A percentile compares a stretch with the other conserved stretches of the same genome.
phyloP scores from a whole-genome alignment of 371 early-diverging fungal species.

The Mucor plumbeus region DNA sequence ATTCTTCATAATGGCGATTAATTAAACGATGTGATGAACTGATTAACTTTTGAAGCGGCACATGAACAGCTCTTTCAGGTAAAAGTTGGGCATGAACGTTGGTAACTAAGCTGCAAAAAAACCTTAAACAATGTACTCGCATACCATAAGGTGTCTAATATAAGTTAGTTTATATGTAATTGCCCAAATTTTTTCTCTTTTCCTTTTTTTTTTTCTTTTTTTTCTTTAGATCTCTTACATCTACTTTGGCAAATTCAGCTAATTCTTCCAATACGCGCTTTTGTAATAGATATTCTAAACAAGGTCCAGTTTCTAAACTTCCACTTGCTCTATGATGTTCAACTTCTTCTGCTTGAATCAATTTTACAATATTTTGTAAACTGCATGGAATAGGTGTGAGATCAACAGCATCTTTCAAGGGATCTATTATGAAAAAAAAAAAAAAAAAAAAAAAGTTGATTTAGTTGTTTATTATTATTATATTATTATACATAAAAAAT shows the following conservation, averaged over 20 bases:
- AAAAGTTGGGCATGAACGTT: slow-evolving; percentile 57
- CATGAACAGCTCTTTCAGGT: slow-evolving; percentile 60
- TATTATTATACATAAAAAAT: neutral
- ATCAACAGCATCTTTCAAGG: slow-evolving; percentile 58
- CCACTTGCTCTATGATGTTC: slow-evolving; percentile 52
- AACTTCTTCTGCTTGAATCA: slow-evolving; percentile 56
- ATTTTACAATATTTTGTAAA: slow-evolving; percentile 52
- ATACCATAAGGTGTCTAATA: slow-evolving; percentile 57
- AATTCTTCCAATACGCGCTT: slow-evolving; percentile 54
- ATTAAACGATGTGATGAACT: slow-evolving; percentile 57
- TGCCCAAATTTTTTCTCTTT: too few relatives aligned
- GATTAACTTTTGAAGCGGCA: slow-evolving; percentile 55
- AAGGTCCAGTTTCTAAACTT: slow-evolving; percentile 56
- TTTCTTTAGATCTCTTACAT: slow-evolving; percentile 28
- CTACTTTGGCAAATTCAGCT: slow-evolving; percentile 59
- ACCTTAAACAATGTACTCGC: slow-evolving; percentile 56
- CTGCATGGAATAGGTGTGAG: slow-evolving; percentile 53
- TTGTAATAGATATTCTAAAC: slow-evolving; percentile 53
- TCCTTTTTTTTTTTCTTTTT: neutral
- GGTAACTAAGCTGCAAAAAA: slow-evolving; percentile 54
- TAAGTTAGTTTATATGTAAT: neutral
- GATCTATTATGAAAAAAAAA: slow-evolving; percentile 29
- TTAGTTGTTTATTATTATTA: neutral
- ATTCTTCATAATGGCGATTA: slow-evolving; percentile 51
- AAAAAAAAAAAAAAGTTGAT: too few relatives aligned